Conservation (phyloP, 352 stramenopile genomes). For the Pythium chondricola region DNA sequence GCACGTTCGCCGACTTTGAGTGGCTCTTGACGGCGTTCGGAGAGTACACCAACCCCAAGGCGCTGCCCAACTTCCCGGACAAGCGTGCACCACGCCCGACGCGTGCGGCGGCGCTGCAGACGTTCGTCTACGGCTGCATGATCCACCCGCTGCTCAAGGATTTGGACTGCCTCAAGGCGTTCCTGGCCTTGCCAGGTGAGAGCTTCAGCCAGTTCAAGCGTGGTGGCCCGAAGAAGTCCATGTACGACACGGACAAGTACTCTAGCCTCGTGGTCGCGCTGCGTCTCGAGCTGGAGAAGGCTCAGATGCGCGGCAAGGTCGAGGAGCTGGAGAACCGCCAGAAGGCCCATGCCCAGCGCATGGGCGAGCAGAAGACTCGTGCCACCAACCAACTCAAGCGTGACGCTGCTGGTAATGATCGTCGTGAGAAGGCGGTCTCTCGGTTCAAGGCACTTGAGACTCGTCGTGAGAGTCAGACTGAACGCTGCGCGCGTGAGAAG, state of each 20-base stretch:
- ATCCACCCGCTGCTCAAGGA: conserved; percentile 75
- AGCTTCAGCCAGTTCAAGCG: conserved; percentile 73
- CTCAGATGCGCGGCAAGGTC: conserved; percentile 75
- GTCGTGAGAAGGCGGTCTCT: conserved; percentile 58
- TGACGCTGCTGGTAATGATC: conserved; percentile 63
- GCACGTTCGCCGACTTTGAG: conserved; percentile 76
- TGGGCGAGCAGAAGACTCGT: conserved; percentile 54
- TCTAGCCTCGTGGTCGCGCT: conserved; percentile 66
- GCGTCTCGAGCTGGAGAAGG: conserved; percentile 80
- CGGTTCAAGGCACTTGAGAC: conserved; percentile 78
- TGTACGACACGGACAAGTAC: conserved; percentile 81
- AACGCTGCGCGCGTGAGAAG: conserved; percentile 81
- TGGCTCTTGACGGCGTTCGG: conserved; percentile 75
- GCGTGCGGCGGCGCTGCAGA: conserved; percentile 55
- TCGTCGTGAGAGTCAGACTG: conserved; percentile 71
- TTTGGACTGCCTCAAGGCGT: conserved; percentile 76
- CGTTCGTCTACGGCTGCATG: conserved; percentile 76
- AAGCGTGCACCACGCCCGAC: conserved; percentile 42
- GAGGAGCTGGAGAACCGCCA: conserved; percentile 58
- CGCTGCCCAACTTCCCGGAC: conserved; percentile 73
- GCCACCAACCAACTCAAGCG: conserved; percentile 63
- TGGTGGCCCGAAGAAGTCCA: conserved; percentile 46
- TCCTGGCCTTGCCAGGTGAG: conserved; percentile 64
- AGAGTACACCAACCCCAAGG: conserved; percentile 75
- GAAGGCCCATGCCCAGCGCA: conserved; percentile 63